These are phyloP conservation scores for Orbilia ellipsospora DNA, from an alignment of 2,329 filamentous ascomycete genomes.

Conservation along the genomic window DNA sequence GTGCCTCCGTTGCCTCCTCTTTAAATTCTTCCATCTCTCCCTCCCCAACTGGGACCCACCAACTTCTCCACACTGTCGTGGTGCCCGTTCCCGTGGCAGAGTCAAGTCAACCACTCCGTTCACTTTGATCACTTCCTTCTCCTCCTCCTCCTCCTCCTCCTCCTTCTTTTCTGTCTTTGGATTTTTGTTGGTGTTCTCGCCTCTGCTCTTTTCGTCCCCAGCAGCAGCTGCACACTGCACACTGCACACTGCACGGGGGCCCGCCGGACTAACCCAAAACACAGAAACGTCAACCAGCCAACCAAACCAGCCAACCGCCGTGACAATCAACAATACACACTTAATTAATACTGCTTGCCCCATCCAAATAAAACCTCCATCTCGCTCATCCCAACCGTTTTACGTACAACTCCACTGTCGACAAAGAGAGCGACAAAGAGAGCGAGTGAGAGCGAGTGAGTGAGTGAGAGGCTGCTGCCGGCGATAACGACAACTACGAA, in stretches of 20 bases:
- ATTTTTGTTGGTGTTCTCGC: neutral
- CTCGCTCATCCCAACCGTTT: too few relatives aligned
- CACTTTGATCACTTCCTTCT: neutral
- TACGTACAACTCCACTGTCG: neutral
- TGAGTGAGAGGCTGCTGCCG: neutral
- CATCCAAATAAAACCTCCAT: too few relatives aligned
- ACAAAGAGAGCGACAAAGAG: neutral
- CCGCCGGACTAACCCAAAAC: neutral
- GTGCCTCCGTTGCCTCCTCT: too few relatives aligned
- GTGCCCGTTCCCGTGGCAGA: constrained; percentile 8
- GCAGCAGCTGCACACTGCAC: neutral
- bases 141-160: constrained; percentile 12
- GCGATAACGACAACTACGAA: too few relatives aligned
- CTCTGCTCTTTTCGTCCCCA: neutral
- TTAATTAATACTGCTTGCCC: too few relatives aligned
- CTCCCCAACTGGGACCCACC: neutral
- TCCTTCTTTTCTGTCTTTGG: constrained; percentile 1
- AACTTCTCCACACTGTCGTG: neutral
- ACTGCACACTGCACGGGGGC: too few relatives aligned
- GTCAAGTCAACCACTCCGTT: neutral
- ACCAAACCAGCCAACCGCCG: neutral
- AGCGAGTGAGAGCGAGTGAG: neutral
- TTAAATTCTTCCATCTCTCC: neutral
- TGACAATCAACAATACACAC: neutral
- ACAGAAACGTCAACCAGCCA: neutral